Evolutionary conservation across 345 rosid species (phyloP), one percentile per base, ranked within the genome.

Genomic region (Raphanus sativus): DNA sequence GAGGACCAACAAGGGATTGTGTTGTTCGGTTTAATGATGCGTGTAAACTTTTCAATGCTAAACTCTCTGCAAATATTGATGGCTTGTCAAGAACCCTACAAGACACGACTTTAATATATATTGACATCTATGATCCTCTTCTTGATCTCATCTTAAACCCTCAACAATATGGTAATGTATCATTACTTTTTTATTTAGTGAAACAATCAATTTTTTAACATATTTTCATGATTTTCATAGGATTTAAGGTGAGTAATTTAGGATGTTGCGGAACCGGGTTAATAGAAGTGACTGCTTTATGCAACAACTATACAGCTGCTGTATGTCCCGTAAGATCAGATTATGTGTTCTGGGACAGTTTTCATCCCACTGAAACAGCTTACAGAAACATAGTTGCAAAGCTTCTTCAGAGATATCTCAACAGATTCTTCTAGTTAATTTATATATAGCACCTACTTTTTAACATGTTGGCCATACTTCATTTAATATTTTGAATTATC

Each of bases 341-440:
- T 12, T 88, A 80, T 59, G 60, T 87, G 54, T 88, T 91, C 61
- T 91, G 93, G 94, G 98, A 91, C 69, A 85, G 95, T 75, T 93
- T 82, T 69, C 97, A 93, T 82, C 95, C 95, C 0, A 81, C 95
- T 0, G 91, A 89, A 73, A 84, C 62, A 52, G 77, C 93, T 16
- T 89, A 87, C 65, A 26, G 61, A 32, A 45, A 56, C 7, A 81
- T 75, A 62, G 77, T 62, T 4, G 26, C 58, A 38, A 77, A 68
- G 69, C 50, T 61, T 63, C 4, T 71, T 60, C 33, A 59, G 6
- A 80, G 17, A 30, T 58, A 17, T 78, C 24, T 77, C 13, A 4
- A 25, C 32, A 33, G 56, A 10, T 7, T 59, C 6, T 59, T 8
- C 54, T 74, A 74, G 24, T 50, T 50, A 13, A 50, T 50, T 2